Percentiles rank a stretch among this genome's conserved stretches.
Conservation (phyloP, 768 basidiomycete genomes). For the Rhodosporidiobolus sp. region DNA sequence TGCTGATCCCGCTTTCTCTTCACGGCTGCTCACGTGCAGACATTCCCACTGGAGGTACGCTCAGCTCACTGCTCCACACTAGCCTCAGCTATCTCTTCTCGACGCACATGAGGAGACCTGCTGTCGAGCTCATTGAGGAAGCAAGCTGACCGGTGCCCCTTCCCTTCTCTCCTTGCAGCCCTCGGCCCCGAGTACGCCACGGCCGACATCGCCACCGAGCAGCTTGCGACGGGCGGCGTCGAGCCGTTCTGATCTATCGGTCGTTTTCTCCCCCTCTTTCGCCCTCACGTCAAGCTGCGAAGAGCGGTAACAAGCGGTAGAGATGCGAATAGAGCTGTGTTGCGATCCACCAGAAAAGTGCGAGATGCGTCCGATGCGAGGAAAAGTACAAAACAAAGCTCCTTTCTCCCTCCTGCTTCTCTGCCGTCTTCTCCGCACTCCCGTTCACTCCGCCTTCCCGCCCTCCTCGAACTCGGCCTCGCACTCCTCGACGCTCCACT, state of each 20-base stretch:
- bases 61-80: too few species aligned
- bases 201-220: background rate
- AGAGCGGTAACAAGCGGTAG: background rate
- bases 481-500: constrained; percentile 74
- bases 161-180: too few species aligned
- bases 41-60: too few species aligned
- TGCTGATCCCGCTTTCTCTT: too few species aligned
- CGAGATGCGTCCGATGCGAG: too few species aligned
- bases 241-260: constrained; percentile 6
- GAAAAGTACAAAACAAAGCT: background rate
- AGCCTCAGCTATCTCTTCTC: too few species aligned
- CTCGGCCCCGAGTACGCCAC: background rate
- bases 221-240: background rate
- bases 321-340: background rate
- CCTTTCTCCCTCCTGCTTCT: background rate
- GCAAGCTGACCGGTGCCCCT: too few species aligned
- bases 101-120: too few species aligned
- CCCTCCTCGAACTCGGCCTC: constrained; percentile 30
- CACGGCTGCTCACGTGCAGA: too few species aligned
- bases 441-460: background rate
- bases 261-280: too few species aligned
- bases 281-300: background rate
- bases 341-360: background rate
- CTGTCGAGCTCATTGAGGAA: too few species aligned
- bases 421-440: background rate